Evolutionary conservation across 805 yeast genomes (phyloP).

Genomic region (Huiozyma naganishii): DNA sequence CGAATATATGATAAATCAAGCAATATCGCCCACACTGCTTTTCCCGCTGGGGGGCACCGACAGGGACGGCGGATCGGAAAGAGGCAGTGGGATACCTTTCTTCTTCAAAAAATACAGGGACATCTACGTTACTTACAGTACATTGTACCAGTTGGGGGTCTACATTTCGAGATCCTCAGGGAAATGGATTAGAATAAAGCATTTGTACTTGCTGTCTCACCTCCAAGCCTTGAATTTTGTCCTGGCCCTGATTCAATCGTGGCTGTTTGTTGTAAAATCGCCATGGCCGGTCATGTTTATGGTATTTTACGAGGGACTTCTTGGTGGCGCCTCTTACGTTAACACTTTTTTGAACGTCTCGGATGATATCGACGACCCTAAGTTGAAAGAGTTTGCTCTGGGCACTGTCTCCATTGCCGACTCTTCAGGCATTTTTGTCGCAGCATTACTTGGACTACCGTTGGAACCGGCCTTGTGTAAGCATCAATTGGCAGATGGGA

Average conservation of each 20-base stretch:
- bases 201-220: slow-evolving; percentile 49
- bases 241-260: slow-evolving; percentile 53
- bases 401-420: slow-evolving; percentile 81
- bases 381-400: slow-evolving; percentile 59
- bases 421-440: slow-evolving; percentile 71
- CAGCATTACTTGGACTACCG: slow-evolving; percentile 66
- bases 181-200: slow-evolving; percentile 45
- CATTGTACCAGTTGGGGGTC: slow-evolving; percentile 85
- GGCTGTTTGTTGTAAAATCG: slow-evolving; percentile 43
- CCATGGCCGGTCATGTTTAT: slow-evolving; percentile 54
- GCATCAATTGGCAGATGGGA: slow-evolving; percentile 58
- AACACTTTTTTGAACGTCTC: slow-evolving; percentile 75
- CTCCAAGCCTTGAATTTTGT: slow-evolving; percentile 59
- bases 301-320: slow-evolving; percentile 75
- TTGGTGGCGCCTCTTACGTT: slow-evolving; percentile 87
- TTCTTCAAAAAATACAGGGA: slow-evolving; percentile 71
- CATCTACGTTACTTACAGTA: slow-evolving; percentile 83
- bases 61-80: neutral
- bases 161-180: slow-evolving; percentile 84
- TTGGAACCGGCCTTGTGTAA: slow-evolving; percentile 65
- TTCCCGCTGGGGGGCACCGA: slow-evolving; percentile 49
- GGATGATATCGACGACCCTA: slow-evolving; percentile 35
- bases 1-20: slow-evolving; percentile 87
- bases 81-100: slow-evolving; percentile 21
- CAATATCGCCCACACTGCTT: slow-evolving; percentile 77